A percentile compares a stretch with the other conserved stretches of the same genome.
These are phyloP conservation scores for Tricholoma terreum DNA, from an alignment of 768 basidiomycete species.

Conservation along the genomic window DNA sequence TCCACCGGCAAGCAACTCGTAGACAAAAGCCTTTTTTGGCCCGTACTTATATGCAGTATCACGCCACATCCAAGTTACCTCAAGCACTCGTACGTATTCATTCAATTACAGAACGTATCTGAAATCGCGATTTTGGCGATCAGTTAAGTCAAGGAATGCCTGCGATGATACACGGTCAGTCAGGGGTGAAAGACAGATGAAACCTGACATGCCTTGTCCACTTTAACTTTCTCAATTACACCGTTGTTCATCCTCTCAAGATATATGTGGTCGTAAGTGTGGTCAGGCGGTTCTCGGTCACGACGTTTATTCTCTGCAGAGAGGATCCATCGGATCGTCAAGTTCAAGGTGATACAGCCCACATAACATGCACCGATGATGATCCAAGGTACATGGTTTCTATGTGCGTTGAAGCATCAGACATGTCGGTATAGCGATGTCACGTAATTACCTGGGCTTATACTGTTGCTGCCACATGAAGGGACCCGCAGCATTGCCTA, in stretches of 20 bases:
- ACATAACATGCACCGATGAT: slow-evolving; percentile 67
- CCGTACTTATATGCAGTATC: too few relatives aligned
- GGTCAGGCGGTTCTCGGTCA: slow-evolving; percentile 51
- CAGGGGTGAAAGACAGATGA: not conserved
- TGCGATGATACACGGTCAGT: slow-evolving; percentile 22
- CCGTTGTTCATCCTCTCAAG: slow-evolving; percentile 57
- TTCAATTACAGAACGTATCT: slow-evolving; percentile 57
- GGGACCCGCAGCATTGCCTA: slow-evolving; percentile 65
- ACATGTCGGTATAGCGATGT: not conserved
- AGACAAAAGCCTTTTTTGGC: too few relatives aligned
- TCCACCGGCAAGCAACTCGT: too few relatives aligned
- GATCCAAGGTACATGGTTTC: slow-evolving; percentile 75
- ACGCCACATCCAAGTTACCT: too few relatives aligned
- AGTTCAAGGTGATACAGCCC: slow-evolving; percentile 43
- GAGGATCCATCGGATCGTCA: slow-evolving; percentile 53
- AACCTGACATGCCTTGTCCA: slow-evolving; percentile 55
- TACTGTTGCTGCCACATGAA: slow-evolving; percentile 77
- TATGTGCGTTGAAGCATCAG: slow-evolving; percentile 18
- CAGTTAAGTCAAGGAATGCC: slow-evolving; percentile 74
- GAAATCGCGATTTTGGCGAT: slow-evolving; percentile 68
- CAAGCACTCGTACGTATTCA: too few relatives aligned
- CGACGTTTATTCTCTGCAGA: slow-evolving; percentile 60
- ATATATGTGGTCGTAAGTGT: slow-evolving; percentile 60
- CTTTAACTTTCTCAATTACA: slow-evolving; percentile 47
- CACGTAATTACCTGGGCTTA: slow-evolving; percentile 49